Evolutionary conservation across 768 basidiomycete genomes (phyloP).

Genomic region (Termitomyces sp.): DNA sequence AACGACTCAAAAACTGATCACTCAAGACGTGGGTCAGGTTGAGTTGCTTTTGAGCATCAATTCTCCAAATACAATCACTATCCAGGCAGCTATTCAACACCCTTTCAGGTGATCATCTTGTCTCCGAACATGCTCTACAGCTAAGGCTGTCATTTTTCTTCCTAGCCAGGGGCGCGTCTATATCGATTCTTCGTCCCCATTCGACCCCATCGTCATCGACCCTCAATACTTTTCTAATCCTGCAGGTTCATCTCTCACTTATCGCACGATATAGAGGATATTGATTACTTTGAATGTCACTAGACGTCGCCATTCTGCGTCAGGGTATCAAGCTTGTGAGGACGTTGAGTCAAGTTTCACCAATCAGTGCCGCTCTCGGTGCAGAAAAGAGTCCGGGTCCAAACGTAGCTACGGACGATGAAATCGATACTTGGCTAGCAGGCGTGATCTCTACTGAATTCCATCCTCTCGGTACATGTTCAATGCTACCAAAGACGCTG

Average conservation of each 20-base stretch:
- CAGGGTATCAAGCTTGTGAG: conserved; percentile 63
- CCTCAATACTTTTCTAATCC: conserved; percentile 59
- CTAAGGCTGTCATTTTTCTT: conserved; percentile 1
- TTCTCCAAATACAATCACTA: conserved; percentile 31
- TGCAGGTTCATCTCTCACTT: conserved; percentile 31
- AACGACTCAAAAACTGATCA: conserved; percentile 33
- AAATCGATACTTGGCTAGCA: conserved; percentile 50
- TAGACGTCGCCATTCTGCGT: conserved; percentile 44
- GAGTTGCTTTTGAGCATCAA: conserved; percentile 50
- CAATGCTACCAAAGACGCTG: conserved; percentile 48
- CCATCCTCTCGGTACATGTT: conserved; percentile 55
- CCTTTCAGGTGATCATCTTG: conserved; percentile 39
- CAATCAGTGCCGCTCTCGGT: conserved; percentile 39
- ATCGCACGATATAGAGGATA: neutral
- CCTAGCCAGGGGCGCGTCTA: conserved; percentile 52
- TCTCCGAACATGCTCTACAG: neutral
- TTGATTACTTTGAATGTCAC: neutral
- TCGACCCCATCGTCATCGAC: conserved; percentile 58
- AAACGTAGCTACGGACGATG: conserved; percentile 44
- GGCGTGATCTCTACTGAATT: conserved; percentile 44
- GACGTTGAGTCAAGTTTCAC: conserved; percentile 43
- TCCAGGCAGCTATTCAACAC: conserved; percentile 67
- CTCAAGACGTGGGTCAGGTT: conserved; percentile 41
- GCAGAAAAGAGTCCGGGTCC: conserved; percentile 48
- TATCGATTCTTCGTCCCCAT: conserved; percentile 55